These are phyloP conservation scores for Nidularia pulvinata DNA, from an alignment of 768 basidiomycete genomes.

Conservation along the genomic window DNA sequence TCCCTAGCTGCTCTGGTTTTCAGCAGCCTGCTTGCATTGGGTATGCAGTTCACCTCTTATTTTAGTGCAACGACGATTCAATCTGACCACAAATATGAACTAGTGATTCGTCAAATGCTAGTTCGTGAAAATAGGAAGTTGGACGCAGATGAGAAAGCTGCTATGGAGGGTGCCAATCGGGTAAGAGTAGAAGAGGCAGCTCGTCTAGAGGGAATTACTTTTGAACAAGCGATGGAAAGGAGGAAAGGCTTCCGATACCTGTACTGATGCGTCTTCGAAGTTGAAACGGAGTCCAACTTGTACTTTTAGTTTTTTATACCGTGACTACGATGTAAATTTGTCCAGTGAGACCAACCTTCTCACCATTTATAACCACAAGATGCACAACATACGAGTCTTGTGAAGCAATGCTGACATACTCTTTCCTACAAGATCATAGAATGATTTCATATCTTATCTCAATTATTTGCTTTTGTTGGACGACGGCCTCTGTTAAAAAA, in stretches of 20 bases:
- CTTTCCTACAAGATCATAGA: no score
- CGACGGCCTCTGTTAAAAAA: no score
- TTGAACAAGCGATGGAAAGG: slow-evolving; percentile 57
- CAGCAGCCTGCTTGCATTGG: slow-evolving; percentile 24
- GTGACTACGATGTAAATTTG: no score
- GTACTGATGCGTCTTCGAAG: slow-evolving; percentile 25
- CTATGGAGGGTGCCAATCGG: slow-evolving; percentile 41
- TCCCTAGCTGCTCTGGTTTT: slow-evolving; percentile 31
- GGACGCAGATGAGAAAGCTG: slow-evolving; percentile 43
- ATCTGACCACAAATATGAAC: neutral
- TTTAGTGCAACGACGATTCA: no score
- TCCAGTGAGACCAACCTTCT: no score
- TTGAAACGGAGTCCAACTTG: no score
- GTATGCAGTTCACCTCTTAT: slow-evolving; percentile 13
- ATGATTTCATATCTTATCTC: no score
- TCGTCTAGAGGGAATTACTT: slow-evolving; percentile 54
- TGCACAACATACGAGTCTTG: no score
- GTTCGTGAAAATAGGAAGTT: slow-evolving; percentile 48
- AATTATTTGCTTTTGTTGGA: no score
- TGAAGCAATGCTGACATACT: no score
- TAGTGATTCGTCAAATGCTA: slow-evolving; percentile 46
- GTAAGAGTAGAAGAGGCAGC: slow-evolving; percentile 59
- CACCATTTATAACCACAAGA: no score
- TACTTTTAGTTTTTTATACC: no score
- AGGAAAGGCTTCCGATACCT: slow-evolving; percentile 61